Conservation (phyloP, 1,139 yeast genomes). For the Pichia inconspicua region DNA sequence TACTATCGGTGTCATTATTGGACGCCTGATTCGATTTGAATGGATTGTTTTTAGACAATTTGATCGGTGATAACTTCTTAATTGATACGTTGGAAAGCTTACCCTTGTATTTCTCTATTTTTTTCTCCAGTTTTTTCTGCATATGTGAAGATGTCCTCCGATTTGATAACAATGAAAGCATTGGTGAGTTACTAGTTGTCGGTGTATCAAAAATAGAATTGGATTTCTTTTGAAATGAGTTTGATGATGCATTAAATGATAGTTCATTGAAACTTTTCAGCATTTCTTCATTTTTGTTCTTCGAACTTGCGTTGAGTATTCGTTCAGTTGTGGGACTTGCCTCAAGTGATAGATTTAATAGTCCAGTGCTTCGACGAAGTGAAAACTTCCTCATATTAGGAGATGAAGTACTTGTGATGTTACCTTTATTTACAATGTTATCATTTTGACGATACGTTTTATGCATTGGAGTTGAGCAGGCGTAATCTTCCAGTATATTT, state of each 20-base stretch:
- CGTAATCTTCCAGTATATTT: background rate
- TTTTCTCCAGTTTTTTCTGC: slow-evolving; percentile 11
- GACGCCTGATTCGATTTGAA: background rate
- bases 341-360: slow-evolving; percentile 31
- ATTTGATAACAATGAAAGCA: background rate
- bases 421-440: background rate
- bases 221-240: background rate
- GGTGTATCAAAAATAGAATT: background rate
- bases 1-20: background rate
- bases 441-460: background rate
- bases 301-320: slow-evolving; percentile 14
- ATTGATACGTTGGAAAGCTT: slow-evolving; percentile 7
- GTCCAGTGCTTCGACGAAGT: slow-evolving; percentile 34
- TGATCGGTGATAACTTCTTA: slow-evolving; percentile 9
- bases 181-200: background rate
- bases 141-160: slow-evolving; percentile 7
- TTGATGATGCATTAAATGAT: slow-evolving; percentile 20
- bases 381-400: slow-evolving; percentile 18
- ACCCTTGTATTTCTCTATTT: slow-evolving; percentile 10
- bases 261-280: slow-evolving; percentile 26
- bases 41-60: slow-evolving; percentile 1
- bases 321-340: slow-evolving; percentile 22
- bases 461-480: slow-evolving; percentile 1
- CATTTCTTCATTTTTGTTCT: slow-evolving; percentile 21
- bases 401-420: background rate